phyloP scores from a whole-genome alignment of 495 filamentous ascomycete genomes.

The Talaromyces liani region DNA sequence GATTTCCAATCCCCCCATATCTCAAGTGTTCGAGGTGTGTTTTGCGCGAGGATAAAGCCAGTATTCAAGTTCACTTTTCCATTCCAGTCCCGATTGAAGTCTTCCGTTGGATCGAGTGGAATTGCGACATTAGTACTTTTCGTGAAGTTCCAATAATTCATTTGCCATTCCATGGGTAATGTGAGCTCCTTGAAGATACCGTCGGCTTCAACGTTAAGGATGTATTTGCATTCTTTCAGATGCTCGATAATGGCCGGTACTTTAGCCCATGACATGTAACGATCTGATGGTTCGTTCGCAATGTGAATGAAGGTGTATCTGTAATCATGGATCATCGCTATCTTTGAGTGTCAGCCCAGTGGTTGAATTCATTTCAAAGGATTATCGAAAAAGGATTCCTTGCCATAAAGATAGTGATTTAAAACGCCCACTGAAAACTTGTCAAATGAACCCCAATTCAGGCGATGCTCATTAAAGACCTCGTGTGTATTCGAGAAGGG shows the following conservation, averaged over 20 bases:
- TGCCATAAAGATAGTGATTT: slow-evolving; percentile 33
- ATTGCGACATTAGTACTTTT: slow-evolving; percentile 33
- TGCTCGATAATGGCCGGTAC: slow-evolving; percentile 36
- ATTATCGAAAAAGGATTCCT: neutral
- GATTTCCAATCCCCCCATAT: slow-evolving; percentile 28
- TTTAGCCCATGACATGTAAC: slow-evolving; percentile 41
- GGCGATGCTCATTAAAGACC: neutral
- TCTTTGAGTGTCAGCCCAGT: neutral
- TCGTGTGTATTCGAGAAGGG: slow-evolving; percentile 1
- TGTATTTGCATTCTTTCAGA: slow-evolving; percentile 33
- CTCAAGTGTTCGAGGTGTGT: slow-evolving; percentile 24
- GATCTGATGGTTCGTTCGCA: slow-evolving; percentile 4
- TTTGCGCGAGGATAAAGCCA: slow-evolving; percentile 31
- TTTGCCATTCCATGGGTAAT: slow-evolving; percentile 44
- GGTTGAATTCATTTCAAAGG: neutral
- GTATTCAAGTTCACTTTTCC: slow-evolving; percentile 26
- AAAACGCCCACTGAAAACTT: slow-evolving; percentile 9
- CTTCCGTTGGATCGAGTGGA: slow-evolving; percentile 27
- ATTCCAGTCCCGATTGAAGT: slow-evolving; percentile 20
- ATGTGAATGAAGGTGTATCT: slow-evolving; percentile 42
- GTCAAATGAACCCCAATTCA: slow-evolving; percentile 2
- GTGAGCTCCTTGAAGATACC: slow-evolving; percentile 38
- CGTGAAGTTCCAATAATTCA: slow-evolving; percentile 46
- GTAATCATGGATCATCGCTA: slow-evolving; percentile 44
- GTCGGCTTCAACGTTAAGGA: slow-evolving; percentile 44